A percentile compares a stretch with the other conserved stretches of the same genome.
Conservation (phyloP, 2,329 filamentous ascomycete genomes). For the Chalara sp. region DNA sequence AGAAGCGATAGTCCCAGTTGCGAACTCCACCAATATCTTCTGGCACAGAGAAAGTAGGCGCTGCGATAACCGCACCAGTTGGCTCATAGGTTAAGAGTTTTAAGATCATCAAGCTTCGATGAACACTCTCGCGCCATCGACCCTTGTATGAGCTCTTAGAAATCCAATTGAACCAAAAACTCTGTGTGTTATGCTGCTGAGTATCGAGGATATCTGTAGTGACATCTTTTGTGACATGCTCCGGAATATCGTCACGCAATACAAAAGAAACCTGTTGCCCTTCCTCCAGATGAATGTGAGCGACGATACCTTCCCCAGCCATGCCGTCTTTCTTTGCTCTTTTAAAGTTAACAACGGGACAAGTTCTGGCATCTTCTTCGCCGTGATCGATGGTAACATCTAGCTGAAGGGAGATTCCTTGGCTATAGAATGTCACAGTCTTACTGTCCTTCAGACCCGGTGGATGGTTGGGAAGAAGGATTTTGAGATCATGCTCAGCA, state of each 20-base stretch:
- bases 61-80: slow-evolving; percentile 69
- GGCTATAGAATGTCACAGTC: slow-evolving; percentile 55
- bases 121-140: slow-evolving; percentile 65
- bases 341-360: slow-evolving; percentile 48
- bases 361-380: slow-evolving; percentile 38
- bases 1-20: slow-evolving; percentile 71
- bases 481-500: slow-evolving; percentile 52
- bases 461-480: slow-evolving; percentile 39
- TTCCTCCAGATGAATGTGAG: slow-evolving; percentile 52
- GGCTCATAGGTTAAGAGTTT: slow-evolving; percentile 75
- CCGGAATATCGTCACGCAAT: slow-evolving; percentile 52
- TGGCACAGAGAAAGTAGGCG: slow-evolving; percentile 71
- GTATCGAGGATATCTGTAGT: slow-evolving; percentile 50
- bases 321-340: slow-evolving; percentile 45
- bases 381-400: slow-evolving; percentile 59
- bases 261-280: slow-evolving; percentile 66
- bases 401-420: slow-evolving; percentile 54
- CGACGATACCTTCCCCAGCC: slow-evolving; percentile 56
- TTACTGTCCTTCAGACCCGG: slow-evolving; percentile 42
- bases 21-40: slow-evolving; percentile 62
- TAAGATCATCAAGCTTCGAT: slow-evolving; percentile 64
- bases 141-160: slow-evolving; percentile 64
- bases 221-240: slow-evolving; percentile 51
- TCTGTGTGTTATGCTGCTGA: slow-evolving; percentile 63
- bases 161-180: slow-evolving; percentile 70